A percentile compares a stretch with the other conserved stretches of the same genome.
Evolutionary conservation across 73 alveolate genomes (phyloP).

Genomic region (Paramecium bursaria): DNA sequence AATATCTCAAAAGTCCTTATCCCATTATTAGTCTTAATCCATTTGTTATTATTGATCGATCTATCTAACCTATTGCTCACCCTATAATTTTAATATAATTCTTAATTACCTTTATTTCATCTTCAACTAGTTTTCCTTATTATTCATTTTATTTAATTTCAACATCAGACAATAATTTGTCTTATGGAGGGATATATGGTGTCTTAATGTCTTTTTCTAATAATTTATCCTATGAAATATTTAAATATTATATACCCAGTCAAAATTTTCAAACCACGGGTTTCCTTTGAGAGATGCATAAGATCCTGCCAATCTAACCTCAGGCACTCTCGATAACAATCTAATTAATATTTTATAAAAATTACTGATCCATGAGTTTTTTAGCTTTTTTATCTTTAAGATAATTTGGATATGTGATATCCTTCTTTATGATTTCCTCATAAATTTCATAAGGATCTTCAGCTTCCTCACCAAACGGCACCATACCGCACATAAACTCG

Average conservation of each 20-base stretch:
- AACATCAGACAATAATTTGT: conserved; percentile 56
- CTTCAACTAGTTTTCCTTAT: conserved; percentile 43
- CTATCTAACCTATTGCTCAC: conserved; percentile 8
- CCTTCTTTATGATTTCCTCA: conserved; percentile 76
- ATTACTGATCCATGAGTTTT: conserved; percentile 69
- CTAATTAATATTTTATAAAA: no score
- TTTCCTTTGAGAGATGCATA: conserved; percentile 69
- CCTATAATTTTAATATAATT: background rate
- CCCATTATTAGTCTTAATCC: conserved; percentile 59
- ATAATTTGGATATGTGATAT: conserved; percentile 75
- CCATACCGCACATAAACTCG: conserved; percentile 81
- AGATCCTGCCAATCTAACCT: conserved; percentile 75
- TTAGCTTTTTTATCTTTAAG: conserved; percentile 76
- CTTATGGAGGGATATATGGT: conserved; percentile 66
- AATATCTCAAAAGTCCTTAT: conserved; percentile 41
- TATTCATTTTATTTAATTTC: conserved; percentile 58
- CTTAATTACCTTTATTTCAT: conserved; percentile 56
- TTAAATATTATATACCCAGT: conserved; percentile 69
- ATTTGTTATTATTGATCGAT: conserved; percentile 19
- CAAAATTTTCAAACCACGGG: conserved; percentile 77
- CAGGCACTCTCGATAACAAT: conserved; percentile 75
- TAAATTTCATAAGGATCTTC: conserved; percentile 79
- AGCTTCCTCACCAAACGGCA: conserved; percentile 85
- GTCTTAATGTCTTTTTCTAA: conserved; percentile 65
- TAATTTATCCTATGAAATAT: conserved; percentile 36